Conservation (phyloP, 208 protist genomes). For the Trypanosoma mega region DNA sequence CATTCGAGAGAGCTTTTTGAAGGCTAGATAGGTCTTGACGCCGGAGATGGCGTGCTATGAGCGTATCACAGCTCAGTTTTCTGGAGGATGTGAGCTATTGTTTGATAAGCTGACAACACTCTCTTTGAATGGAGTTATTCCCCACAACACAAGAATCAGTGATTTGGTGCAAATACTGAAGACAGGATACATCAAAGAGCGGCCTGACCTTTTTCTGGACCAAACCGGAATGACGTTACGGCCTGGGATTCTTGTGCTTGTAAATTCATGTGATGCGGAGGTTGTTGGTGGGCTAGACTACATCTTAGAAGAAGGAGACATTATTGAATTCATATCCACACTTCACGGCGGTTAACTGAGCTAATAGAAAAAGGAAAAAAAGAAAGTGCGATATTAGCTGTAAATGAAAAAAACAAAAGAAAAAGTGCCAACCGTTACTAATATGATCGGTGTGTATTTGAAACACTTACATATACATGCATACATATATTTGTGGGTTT, state of each 20-base stretch:
- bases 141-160: constrained; percentile 37
- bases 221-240: constrained; percentile 56
- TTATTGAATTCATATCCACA: constrained; percentile 93
- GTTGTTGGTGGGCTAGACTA: constrained; percentile 85
- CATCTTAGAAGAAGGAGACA: constrained; percentile 79
- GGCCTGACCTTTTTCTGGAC: constrained; percentile 79
- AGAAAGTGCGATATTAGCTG: neutral
- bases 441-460: neutral
- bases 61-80: constrained; percentile 49
- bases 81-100: constrained; percentile 82
- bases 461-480: neutral
- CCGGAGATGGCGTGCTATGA: constrained; percentile 17
- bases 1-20: too few relatives aligned
- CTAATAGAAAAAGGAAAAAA: neutral
- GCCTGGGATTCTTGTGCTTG: constrained; percentile 92
- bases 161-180: constrained; percentile 58
- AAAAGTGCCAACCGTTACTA: too few relatives aligned
- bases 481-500: neutral
- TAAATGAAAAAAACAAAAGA: neutral
- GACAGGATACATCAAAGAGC: constrained; percentile 54
- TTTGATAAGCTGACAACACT: constrained; percentile 58
- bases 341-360: constrained; percentile 89
- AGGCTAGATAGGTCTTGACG: neutral
- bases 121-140: constrained; percentile 33
- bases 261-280: constrained; percentile 94